phyloP scores from a whole-genome alignment of 2,329 filamentous ascomycete genomes.

The Hymenoscyphus fraxineus region DNA sequence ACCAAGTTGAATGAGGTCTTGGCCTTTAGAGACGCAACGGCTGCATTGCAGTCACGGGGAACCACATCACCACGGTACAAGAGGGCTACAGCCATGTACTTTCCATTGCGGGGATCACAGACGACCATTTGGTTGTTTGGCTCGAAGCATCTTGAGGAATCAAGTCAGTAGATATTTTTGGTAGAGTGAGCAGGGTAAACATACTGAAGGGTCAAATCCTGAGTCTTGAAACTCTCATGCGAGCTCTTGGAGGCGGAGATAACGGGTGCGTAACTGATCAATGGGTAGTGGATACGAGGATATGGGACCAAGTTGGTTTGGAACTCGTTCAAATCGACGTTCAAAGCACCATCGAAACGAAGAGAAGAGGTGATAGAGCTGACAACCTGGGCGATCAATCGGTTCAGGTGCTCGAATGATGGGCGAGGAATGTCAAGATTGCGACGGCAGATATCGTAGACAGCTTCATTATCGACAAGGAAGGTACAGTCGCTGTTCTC shows the following conservation, averaged over 20 bases:
- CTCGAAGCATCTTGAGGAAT: conserved; percentile 50
- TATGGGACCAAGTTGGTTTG: conserved; percentile 67
- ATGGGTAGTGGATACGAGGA: conserved; percentile 63
- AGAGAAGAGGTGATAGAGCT: conserved; percentile 63
- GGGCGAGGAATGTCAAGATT: conserved; percentile 63
- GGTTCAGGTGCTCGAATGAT: conserved; percentile 61
- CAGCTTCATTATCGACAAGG: conserved; percentile 65
- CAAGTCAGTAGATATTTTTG: conserved; percentile 9
- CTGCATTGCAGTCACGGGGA: conserved; percentile 56
- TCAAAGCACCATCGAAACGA: conserved; percentile 62
- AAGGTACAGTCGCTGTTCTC: conserved; percentile 67
- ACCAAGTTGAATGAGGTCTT: conserved; percentile 63
- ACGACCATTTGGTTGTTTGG: conserved; percentile 69
- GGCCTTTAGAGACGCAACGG: conserved; percentile 59
- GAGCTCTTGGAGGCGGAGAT: conserved; percentile 57
- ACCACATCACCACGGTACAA: conserved; percentile 65
- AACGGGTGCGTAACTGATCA: conserved; percentile 63
- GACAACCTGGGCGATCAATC: conserved; percentile 64
- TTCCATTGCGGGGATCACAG: conserved; percentile 62
- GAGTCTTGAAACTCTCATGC: conserved; percentile 64
- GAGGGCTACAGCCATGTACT: conserved; percentile 66
- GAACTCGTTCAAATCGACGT: conserved; percentile 66
- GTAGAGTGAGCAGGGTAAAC: conserved; percentile 19
- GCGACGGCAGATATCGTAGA: conserved; percentile 64
- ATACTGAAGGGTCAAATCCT: conserved; percentile 62